These are phyloP conservation scores for Cochlearia excelsa DNA, from an alignment of 345 rosid species.

Conservation along the genomic window DNA sequence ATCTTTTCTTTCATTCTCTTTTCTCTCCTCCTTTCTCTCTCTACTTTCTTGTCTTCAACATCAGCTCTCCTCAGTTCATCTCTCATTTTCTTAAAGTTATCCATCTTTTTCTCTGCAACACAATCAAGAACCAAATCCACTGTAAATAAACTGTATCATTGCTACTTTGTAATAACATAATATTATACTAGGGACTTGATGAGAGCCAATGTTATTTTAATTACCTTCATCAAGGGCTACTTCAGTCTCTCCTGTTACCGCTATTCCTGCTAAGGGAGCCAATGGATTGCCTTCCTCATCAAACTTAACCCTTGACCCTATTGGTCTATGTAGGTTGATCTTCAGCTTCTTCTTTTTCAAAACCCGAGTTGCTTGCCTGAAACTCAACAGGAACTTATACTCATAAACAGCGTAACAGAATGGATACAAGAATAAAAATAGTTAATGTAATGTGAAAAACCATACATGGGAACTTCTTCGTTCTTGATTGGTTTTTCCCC, in stretches of 20 bases:
- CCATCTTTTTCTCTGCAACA: conserved; percentile 50
- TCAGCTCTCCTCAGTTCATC: conserved; percentile 72
- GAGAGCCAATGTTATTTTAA: no score
- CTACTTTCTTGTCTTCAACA: conserved; percentile 73
- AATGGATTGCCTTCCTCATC: conserved; percentile 81
- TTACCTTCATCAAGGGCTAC: conserved; percentile 69
- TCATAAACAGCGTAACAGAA: neutral
- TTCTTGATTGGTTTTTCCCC: conserved; percentile 34
- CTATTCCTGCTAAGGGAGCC: conserved; percentile 79
- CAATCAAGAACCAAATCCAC: conserved; percentile 8
- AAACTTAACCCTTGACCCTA: conserved; percentile 68
- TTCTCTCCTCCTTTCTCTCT: conserved; percentile 66
- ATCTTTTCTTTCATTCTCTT: conserved; percentile 64
- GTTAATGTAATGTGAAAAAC: neutral
- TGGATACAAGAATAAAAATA: conserved; percentile 8
- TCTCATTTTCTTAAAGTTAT: conserved; percentile 61
- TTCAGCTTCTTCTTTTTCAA: conserved; percentile 83
- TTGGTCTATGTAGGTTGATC: conserved; percentile 78
- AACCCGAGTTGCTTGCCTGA: conserved; percentile 65
- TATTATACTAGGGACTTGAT: neutral
- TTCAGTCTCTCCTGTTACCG: conserved; percentile 44
- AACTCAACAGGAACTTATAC: conserved; percentile 19
- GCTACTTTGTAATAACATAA: conserved; percentile 11
- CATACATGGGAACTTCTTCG: conserved; percentile 51
- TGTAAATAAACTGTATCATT: neutral